phyloP scores from a whole-genome alignment of 2,329 filamentous ascomycete species.

The Nemania bipapillata region DNA sequence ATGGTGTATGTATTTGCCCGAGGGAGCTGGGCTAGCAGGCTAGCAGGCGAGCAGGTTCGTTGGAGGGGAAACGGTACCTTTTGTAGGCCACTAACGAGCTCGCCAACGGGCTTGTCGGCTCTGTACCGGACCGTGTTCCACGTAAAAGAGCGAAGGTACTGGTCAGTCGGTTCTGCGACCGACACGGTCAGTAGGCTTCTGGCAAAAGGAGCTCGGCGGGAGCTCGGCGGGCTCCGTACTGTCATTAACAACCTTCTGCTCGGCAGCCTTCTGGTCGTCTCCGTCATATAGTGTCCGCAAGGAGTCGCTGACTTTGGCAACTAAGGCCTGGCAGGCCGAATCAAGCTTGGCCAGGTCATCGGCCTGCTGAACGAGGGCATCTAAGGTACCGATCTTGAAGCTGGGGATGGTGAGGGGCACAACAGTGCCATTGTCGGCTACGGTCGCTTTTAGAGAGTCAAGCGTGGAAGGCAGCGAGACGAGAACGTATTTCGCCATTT shows the following conservation, averaged over 20 bases:
- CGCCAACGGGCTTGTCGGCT: conserved; percentile 86
- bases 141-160: conserved; percentile 86
- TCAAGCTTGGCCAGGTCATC: conserved; percentile 94
- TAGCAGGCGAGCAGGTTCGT: too few relatives aligned
- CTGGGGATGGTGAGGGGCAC: conserved; percentile 84
- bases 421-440: conserved; percentile 80
- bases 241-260: conserved; percentile 94
- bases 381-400: conserved; percentile 97
- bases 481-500: conserved; percentile 77
- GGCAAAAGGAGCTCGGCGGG: conserved; percentile 15
- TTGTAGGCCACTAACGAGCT: conserved; percentile 86
- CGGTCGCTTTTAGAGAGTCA: conserved; percentile 75
- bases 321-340: conserved; percentile 79
- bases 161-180: conserved; percentile 87
- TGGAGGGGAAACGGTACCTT: conserved; percentile 67
- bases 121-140: conserved; percentile 99
- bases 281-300: conserved; percentile 84
- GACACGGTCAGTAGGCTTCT: conserved; percentile 45
- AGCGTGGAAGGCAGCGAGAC: conserved; percentile 90
- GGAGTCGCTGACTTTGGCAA: conserved; percentile 87
- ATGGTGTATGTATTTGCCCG: too few relatives aligned
- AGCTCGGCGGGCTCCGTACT: conserved; percentile 66
- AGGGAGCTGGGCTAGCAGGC: too few relatives aligned
- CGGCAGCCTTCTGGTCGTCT: conserved; percentile 81
- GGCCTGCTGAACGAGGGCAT: conserved; percentile 93